Base-by-base conservation (phyloP, 164 flowering plant species). In the Warburgia ugandensis region DNA sequence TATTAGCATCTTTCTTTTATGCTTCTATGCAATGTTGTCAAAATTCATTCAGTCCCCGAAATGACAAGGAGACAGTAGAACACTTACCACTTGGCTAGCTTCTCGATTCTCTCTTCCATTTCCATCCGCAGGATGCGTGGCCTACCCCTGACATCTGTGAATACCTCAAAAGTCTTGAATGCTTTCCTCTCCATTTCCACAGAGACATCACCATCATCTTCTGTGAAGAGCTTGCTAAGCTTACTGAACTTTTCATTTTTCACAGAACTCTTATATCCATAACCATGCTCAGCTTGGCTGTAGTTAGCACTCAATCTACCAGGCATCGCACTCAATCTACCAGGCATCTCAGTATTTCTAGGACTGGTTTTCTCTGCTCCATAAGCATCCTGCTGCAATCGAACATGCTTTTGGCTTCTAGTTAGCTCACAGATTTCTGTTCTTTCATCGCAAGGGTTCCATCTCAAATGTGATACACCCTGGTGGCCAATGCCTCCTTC, bases 21-120 rank as follows among this genome's bases (percentile, higher is more conserved):
- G n/a, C n/a, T n/a, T n/a, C n/a, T n/a, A n/a, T n/a, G n/a, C n/a
- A n/a, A n/a, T n/a, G n/a, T n/a, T n/a, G n/a, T n/a, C n/a, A 22
- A 2, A 37, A 36, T 23, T 9, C 29, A 50, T 32, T 49, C 4
- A 1, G 17, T 22, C 11, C 12, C 17, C 2, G 16, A 10, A 37
- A 25, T 21, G 40, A 19, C 22, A 23, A 20, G 35, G 12, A 5
- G n/a, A 39, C 25, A 13, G 13, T 37, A 23, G 26, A 58, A 7
- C 13, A 43, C 83, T 57, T 63, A 90, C 97, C 73, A 59, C 53
- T 71, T 80, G 37, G 94, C 95, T 39, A 91, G 74, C 64, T 68
- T 79, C 64, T 91, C 81, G 48, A 86, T 79, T 65, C 85, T 76
- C 64, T 84, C 92, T 62, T 91, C 96, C 84, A 84, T 79, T 67